phyloP scores from a whole-genome alignment of 176 grass and related monocot genomes.

The Saccharum officinarum region DNA sequence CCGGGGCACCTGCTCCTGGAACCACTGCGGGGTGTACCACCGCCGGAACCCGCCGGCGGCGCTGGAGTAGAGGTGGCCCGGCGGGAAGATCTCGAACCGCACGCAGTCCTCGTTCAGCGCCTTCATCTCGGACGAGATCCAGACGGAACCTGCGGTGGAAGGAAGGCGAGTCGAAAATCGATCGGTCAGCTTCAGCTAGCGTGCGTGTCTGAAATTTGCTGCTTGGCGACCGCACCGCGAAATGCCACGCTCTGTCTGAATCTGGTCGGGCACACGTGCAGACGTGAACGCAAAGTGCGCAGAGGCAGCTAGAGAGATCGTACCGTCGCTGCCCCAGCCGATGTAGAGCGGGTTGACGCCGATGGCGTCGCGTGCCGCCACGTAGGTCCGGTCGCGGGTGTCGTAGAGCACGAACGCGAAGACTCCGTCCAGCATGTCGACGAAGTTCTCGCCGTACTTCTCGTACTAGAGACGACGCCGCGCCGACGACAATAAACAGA shows the following conservation, averaged over 20 bases:
- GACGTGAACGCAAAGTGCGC: too few relatives aligned
- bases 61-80: slow-evolving; percentile 83
- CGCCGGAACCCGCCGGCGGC: slow-evolving; percentile 52
- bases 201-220: too few relatives aligned
- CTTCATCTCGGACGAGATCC: slow-evolving; percentile 96
- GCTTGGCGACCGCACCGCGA: neutral
- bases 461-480: slow-evolving; percentile 52
- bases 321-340: slow-evolving; percentile 93
- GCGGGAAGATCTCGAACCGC: slow-evolving; percentile 81
- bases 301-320: too few relatives aligned
- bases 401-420: slow-evolving; percentile 94
- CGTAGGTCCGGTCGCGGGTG: slow-evolving; percentile 67
- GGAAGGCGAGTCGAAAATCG: neutral
- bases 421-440: slow-evolving; percentile 93
- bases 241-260: too few relatives aligned
- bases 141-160: slow-evolving; percentile 58
- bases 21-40: slow-evolving; percentile 94
- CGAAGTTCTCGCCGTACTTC: slow-evolving; percentile 85
- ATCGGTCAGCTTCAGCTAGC: neutral
- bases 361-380: slow-evolving; percentile 89
- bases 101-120: slow-evolving; percentile 88
- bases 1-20: slow-evolving; percentile 60
- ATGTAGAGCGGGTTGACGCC: slow-evolving; percentile 96
- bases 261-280: too few relatives aligned
- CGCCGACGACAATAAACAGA: neutral